Base-by-base conservation (phyloP, 2,329 filamentous ascomycete species). In the Xylaria multiplex region DNA sequence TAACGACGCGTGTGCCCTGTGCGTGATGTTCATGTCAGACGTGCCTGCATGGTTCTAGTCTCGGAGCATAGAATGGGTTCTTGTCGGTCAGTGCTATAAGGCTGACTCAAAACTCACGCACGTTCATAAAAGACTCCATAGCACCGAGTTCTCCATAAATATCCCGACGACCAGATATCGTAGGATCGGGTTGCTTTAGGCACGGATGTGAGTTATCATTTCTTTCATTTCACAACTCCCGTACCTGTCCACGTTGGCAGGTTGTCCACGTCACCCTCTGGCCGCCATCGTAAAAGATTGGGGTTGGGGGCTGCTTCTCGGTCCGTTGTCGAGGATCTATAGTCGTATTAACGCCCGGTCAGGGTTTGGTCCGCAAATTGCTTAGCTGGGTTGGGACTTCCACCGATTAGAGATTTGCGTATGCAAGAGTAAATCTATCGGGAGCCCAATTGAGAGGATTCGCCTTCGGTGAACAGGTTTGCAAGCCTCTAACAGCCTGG, bases 11-110 rank as follows among this genome's bases (percentile, higher is more conserved):
- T 69, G 66, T 62, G 61, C 52, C 43, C 58, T 62, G 63, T 66
- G 63, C 68, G 61, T 66, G 58, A 62, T 68, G 66, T 55, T 63
- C 66, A 54, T 67, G 66, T 58, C 63, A 70, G 61, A 67, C 53
- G 57, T 65, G 64, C 66, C 57, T 70, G 68, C 66, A 69, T 70
- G 56, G 27, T 30, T 59, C 37, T 54, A 53, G 64, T 69, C 57
- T 69, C 52, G 49, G 61, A 48, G 54, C 40, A 50, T 59, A 49
- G 49, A 62, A 24, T 42, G 22, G 6, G 22, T 48, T 61, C 58
- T 63, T 19, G 56, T 40, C 49, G 30, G 35, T 43, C 32, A 59
- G 49, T 59, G 45, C 30, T 62, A 56, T 63, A 66, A 68, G 68
- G 68, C 68, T 69, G 65, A 61, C 57, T 32, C 13, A 40, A 61